A percentile compares a stretch with the other conserved stretches of the same genome.
Conservation (phyloP, 116 monocot species). For the Iris pallida region DNA sequence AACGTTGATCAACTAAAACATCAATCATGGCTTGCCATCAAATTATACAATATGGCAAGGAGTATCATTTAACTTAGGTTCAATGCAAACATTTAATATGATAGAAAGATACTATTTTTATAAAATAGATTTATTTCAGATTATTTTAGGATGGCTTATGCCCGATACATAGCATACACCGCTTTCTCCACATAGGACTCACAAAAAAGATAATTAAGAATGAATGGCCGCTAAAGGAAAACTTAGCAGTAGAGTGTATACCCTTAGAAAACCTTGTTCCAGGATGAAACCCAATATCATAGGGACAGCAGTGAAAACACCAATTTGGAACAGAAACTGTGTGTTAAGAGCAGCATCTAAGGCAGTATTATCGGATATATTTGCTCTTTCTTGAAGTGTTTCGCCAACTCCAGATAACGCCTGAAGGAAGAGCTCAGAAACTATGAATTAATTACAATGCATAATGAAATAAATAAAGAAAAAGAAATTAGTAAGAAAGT, state of each 20-base stretch:
- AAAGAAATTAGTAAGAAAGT: not conserved
- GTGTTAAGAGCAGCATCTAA: constrained; percentile 82
- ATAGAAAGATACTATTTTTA: no score
- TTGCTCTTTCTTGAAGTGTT: constrained; percentile 58
- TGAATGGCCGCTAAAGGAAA: not conserved
- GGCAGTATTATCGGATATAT: constrained; percentile 71
- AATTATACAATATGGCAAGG: no score
- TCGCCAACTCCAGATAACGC: constrained; percentile 91
- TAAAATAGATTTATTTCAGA: no score
- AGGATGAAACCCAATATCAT: constrained; percentile 90
- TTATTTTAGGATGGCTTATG: no score
- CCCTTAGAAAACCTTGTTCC: constrained; percentile 78
- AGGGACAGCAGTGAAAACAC: constrained; percentile 89
- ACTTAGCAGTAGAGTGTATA: constrained; percentile 21
- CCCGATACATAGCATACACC: no score
- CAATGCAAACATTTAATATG: no score
- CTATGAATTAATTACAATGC: not conserved
- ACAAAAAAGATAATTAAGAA: not conserved
- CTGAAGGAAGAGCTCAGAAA: constrained; percentile 20
- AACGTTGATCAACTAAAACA: no score
- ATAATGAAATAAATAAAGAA: not conserved
- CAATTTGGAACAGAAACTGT: constrained; percentile 94
- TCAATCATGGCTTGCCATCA: no score
- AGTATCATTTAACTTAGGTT: no score
- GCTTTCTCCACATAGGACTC: no score